Conservation (phyloP, 805 yeast genomes). For the Lachancea thermotolerans region DNA sequence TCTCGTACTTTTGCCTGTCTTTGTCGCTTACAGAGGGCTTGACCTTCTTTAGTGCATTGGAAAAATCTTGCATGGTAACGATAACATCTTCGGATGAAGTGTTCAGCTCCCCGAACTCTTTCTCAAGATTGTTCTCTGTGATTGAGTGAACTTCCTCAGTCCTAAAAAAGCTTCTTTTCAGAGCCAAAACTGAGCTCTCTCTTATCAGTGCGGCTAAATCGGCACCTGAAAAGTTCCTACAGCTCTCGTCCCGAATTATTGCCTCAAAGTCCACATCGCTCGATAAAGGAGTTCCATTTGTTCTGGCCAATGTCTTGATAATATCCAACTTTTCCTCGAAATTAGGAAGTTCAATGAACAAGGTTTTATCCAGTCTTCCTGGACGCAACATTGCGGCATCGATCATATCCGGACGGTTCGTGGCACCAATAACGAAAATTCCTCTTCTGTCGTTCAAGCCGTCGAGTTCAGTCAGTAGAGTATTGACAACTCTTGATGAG, state of each 20-base stretch:
- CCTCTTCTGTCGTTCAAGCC: constrained; percentile 91
- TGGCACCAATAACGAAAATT: constrained; percentile 91
- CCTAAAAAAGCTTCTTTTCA: constrained; percentile 64
- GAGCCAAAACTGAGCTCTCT: constrained; percentile 88
- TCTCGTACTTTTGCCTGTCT: constrained; percentile 73
- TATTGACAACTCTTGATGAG: constrained; percentile 89
- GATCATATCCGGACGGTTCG: constrained; percentile 96
- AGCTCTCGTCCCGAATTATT: constrained; percentile 69
- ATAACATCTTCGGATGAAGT: constrained; percentile 34
- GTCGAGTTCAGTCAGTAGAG: constrained; percentile 87
- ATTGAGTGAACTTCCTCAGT: constrained; percentile 37
- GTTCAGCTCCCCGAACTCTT: constrained; percentile 36
- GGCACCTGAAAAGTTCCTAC: constrained; percentile 92
- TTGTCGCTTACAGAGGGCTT: constrained; percentile 87
- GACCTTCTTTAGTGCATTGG: constrained; percentile 61
- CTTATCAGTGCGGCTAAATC: constrained; percentile 87
- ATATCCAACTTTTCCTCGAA: constrained; percentile 76
- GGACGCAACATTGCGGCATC: constrained; percentile 98
- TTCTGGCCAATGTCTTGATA: constrained; percentile 61
- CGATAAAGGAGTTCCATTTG: constrained; percentile 71
- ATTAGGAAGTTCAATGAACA: constrained; percentile 84
- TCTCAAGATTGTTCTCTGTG: constrained; percentile 42
- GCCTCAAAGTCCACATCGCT: constrained; percentile 49
- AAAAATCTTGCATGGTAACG: constrained; percentile 65
- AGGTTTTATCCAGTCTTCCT: constrained; percentile 88